A percentile compares a stretch with the other conserved stretches of the same genome.
Conservation (phyloP, 2,329 filamentous ascomycete genomes). For the Fusarium sp. region DNA sequence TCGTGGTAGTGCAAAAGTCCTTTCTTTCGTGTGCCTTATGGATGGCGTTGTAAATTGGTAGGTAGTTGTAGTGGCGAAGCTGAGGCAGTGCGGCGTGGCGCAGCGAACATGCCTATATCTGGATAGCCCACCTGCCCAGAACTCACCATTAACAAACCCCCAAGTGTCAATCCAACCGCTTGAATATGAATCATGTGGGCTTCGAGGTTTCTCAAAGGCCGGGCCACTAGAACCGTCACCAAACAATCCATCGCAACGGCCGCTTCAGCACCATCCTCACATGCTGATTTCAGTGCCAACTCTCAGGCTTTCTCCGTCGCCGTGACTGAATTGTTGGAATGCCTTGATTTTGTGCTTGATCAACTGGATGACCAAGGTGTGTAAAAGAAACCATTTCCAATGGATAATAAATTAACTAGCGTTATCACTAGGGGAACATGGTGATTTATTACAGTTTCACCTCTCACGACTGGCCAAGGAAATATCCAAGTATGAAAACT, state of each 20-base stretch:
- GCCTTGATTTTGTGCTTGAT: conserved; percentile 44
- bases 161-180: too few relatives aligned
- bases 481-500: conserved; percentile 42
- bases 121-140: neutral
- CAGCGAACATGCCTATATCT: neutral
- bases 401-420: neutral
- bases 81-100: conserved; percentile 14
- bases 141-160: neutral
- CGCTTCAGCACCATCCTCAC: conserved; percentile 12
- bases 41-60: too few relatives aligned
- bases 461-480: conserved; percentile 39
- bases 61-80: neutral
- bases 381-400: too few relatives aligned
- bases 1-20: too few relatives aligned
- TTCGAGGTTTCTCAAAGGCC: neutral
- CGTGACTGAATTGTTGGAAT: conserved; percentile 37
- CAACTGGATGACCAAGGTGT: conserved; percentile 39
- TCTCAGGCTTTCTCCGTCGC: conserved; percentile 40
- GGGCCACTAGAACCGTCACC: neutral
- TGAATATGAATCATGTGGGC: conserved; percentile 5
- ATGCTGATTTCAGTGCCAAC: conserved; percentile 37
- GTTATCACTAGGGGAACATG: conserved; percentile 28
- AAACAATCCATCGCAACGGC: conserved; percentile 10
- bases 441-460: conserved; percentile 41
- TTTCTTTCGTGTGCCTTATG: too few relatives aligned